These are phyloP conservation scores for Hermanozyma aechmeae DNA, from an alignment of 805 yeast species.

Conservation along the genomic window DNA sequence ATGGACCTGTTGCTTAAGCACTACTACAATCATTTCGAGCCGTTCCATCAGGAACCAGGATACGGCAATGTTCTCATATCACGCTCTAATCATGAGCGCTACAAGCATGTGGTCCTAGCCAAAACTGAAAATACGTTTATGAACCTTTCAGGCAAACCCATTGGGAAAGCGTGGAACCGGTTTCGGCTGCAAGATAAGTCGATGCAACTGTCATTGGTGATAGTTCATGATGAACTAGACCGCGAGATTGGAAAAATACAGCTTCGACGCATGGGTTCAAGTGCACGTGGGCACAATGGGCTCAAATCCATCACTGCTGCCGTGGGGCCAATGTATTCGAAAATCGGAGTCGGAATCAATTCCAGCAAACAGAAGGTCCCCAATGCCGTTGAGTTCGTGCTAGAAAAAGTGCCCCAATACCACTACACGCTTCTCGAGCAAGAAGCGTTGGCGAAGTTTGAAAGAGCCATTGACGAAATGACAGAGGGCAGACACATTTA, in stretches of 20 bases:
- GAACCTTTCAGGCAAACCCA: slow-evolving; percentile 62
- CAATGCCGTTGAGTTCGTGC: slow-evolving; percentile 54
- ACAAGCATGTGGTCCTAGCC: slow-evolving; percentile 24
- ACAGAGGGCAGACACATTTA: slow-evolving; percentile 8
- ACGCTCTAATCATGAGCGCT: not conserved
- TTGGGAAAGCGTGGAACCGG: slow-evolving; percentile 39
- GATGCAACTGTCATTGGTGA: slow-evolving; percentile 29
- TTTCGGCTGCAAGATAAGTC: slow-evolving; percentile 10
- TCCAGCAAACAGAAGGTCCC: slow-evolving; percentile 41
- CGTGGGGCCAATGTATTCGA: slow-evolving; percentile 47
- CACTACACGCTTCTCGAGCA: slow-evolving; percentile 36
- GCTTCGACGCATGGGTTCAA: slow-evolving; percentile 47
- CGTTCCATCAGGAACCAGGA: slow-evolving; percentile 4
- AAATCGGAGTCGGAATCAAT: slow-evolving; percentile 73
- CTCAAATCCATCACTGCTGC: slow-evolving; percentile 44
- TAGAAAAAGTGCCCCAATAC: slow-evolving; percentile 37
- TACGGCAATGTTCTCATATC: not conserved
- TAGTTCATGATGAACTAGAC: slow-evolving; percentile 75
- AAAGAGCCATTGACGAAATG: slow-evolving; percentile 26
- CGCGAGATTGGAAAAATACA: slow-evolving; percentile 58
- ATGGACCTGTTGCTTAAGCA: slow-evolving; percentile 22
- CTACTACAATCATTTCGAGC: slow-evolving; percentile 15
- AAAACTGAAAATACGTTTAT: slow-evolving; percentile 51
- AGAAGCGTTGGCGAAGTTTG: slow-evolving; percentile 33
- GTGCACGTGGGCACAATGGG: slow-evolving; percentile 83